Base-by-base conservation (phyloP, 768 basidiomycete species). In the Tricholoma sp. region DNA sequence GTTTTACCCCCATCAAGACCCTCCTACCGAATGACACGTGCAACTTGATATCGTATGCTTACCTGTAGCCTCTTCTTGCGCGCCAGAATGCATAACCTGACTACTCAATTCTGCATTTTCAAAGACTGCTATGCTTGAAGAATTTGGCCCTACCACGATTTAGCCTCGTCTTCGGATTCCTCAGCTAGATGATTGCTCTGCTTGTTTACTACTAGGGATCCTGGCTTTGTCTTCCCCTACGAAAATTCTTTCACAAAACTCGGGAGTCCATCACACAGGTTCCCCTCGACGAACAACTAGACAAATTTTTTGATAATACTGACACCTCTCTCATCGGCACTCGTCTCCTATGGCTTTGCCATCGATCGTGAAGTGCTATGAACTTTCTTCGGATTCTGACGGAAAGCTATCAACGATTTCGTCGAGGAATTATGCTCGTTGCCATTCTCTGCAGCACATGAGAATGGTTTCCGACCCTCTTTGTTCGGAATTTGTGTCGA, bases 181-280 rank as follows among this genome's bases (percentile, higher is more conserved):
- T 62, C 63, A 32, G 68, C 70, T 84, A 1, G 79, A 80, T 65
- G 83, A 85, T 1, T 84, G 83, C 61, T 67, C 76, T 0, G 71
- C 72, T 0, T 85, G 81, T 59, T 76, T 84, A 8, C 79, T 80
- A 2, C 57, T n/a, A 68, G 3, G 82, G 84, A 65, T 65, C 75
- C 4, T 84, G 82, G 81, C 57, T 71, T 12, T 62, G 66, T 8
- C 66, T 84, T 4, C 15, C 61, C 3, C 59, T 80, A 6, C 73
- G 69, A 37, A 56, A 56, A 0, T 74, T 76, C 0, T 72, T 78
- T 9, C 74, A 77, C 65, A 76, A 76, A 48, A 69, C 65, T 2
- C 67, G 69, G 11, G 57, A 59, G 8, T 53, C 52, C 1, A 50
- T 72, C 0, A 72, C 74, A 6, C 70, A 75, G 18, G 59, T 69